phyloP scores from a whole-genome alignment of 2,329 filamentous ascomycete species.

The Penicillium glabrum region DNA sequence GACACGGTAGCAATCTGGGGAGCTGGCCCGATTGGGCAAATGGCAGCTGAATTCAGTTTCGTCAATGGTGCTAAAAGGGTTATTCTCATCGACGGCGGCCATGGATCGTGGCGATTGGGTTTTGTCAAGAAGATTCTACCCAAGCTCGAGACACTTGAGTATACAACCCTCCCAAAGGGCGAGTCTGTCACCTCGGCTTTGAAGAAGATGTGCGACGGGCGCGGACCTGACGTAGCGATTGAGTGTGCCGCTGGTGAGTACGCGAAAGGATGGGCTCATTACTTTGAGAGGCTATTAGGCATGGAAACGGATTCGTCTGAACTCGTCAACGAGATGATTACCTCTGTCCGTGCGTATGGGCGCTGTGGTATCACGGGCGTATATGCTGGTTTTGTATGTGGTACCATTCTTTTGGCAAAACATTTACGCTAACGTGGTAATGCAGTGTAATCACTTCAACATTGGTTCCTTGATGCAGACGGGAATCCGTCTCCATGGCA shows the following conservation, averaged over 20 bases:
- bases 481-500: conserved; percentile 71
- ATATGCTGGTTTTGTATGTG: conserved; percentile 47
- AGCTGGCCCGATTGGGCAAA: conserved; percentile 80
- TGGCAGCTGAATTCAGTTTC: conserved; percentile 66
- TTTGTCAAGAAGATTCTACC: conserved; percentile 66
- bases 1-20: conserved; percentile 84
- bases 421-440: background rate
- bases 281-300: conserved; percentile 61
- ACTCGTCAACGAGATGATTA: conserved; percentile 56
- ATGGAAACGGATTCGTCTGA: conserved; percentile 81
- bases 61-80: conserved; percentile 72
- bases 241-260: conserved; percentile 68
- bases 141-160: conserved; percentile 69
- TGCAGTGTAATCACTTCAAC: conserved; percentile 67
- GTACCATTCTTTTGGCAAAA: background rate
- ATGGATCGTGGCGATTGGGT: conserved; percentile 63
- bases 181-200: conserved; percentile 69
- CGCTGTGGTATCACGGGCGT: conserved; percentile 75
- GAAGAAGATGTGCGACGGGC: conserved; percentile 66
- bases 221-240: conserved; percentile 72
- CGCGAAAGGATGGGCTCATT: conserved; percentile 61
- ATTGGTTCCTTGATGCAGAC: conserved; percentile 81
- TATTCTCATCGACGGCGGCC: conserved; percentile 74
- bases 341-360: conserved; percentile 56
- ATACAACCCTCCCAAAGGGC: conserved; percentile 59